Evolutionary conservation across 805 yeast species (phyloP).

Genomic region (Vanderwaltozyma polyspora): DNA sequence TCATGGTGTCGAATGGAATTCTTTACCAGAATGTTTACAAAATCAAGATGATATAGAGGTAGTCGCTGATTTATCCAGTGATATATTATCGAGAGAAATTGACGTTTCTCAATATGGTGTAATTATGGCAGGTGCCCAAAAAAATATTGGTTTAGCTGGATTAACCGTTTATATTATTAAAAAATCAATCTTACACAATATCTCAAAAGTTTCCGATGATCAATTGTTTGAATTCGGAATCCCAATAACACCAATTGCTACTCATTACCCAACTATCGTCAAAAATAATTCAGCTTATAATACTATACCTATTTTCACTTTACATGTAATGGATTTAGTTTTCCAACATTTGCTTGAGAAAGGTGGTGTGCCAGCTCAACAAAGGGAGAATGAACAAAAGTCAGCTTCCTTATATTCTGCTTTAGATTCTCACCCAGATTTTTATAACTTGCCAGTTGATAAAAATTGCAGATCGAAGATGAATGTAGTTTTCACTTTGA

Average conservation of each 20-base stretch:
- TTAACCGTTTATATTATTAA: constrained; percentile 83
- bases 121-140: constrained; percentile 96
- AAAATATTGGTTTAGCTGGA: constrained; percentile 95
- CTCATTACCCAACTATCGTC: constrained; percentile 77
- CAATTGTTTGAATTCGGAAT: constrained; percentile 46
- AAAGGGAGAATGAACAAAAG: constrained; percentile 46
- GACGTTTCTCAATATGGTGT: constrained; percentile 81
- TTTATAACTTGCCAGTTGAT: constrained; percentile 59
- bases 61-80: constrained; percentile 92
- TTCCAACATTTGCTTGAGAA: constrained; percentile 45
- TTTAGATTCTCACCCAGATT: constrained; percentile 52
- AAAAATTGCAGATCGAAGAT: constrained; percentile 62
- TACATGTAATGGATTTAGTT: constrained; percentile 76
- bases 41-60: constrained; percentile 57
- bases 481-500: constrained; percentile 86
- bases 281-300: constrained; percentile 88
- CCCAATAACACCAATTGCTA: constrained; percentile 83
- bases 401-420: constrained; percentile 52
- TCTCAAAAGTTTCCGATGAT: constrained; percentile 42
- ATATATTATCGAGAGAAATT: constrained; percentile 68
- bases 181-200: constrained; percentile 56
- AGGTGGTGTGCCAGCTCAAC: constrained; percentile 68
- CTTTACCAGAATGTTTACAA: constrained; percentile 35
- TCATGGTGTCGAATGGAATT: constrained; percentile 77
- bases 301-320: constrained; percentile 88